Evolutionary conservation across 192 early-diverging fungal species (phyloP).

Genomic region (Oehlia diaphana): DNA sequence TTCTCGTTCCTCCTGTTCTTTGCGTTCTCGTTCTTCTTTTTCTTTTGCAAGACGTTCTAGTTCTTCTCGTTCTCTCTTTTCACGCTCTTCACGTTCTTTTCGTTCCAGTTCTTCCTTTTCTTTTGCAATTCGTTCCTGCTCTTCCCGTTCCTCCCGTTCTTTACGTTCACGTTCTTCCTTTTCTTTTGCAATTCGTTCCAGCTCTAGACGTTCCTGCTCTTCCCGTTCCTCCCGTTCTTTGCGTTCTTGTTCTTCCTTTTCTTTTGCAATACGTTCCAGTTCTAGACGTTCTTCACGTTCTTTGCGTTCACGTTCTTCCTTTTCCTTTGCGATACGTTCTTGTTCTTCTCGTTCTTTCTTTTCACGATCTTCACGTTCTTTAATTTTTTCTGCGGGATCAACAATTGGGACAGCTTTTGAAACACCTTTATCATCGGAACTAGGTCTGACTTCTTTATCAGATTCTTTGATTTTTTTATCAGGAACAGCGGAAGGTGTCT

Average conservation of each 20-base stretch:
- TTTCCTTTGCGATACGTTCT: slow-evolving; percentile 17
- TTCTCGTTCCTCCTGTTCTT: slow-evolving; percentile 31
- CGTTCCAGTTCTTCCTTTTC: slow-evolving; percentile 32
- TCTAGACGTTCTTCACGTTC: slow-evolving; percentile 25
- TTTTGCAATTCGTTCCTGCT: slow-evolving; percentile 32
- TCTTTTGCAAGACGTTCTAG: slow-evolving; percentile 33
- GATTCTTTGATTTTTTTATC: background rate
- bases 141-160: slow-evolving; percentile 36
- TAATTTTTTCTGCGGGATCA: slow-evolving; percentile 41
- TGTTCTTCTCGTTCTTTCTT: slow-evolving; percentile 29
- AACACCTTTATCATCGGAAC: slow-evolving; percentile 12
- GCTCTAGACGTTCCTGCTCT: slow-evolving; percentile 31
- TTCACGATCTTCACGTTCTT: slow-evolving; percentile 35
- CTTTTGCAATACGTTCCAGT: slow-evolving; percentile 31
- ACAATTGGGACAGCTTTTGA: slow-evolving; percentile 50
- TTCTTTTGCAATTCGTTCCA: slow-evolving; percentile 31
- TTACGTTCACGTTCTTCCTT: slow-evolving; percentile 26
- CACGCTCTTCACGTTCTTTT: slow-evolving; percentile 31
- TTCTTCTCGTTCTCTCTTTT: slow-evolving; percentile 33
- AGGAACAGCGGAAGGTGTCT: background rate
- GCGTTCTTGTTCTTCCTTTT: slow-evolving; percentile 18
- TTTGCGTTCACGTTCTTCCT: slow-evolving; percentile 11
- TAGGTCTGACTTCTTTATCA: slow-evolving; percentile 6
- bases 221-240: slow-evolving; percentile 30
- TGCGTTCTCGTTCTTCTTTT: slow-evolving; percentile 21